Base-by-base conservation (phyloP, 352 stramenopile species). In the Salisapilia sapeloensis region DNA sequence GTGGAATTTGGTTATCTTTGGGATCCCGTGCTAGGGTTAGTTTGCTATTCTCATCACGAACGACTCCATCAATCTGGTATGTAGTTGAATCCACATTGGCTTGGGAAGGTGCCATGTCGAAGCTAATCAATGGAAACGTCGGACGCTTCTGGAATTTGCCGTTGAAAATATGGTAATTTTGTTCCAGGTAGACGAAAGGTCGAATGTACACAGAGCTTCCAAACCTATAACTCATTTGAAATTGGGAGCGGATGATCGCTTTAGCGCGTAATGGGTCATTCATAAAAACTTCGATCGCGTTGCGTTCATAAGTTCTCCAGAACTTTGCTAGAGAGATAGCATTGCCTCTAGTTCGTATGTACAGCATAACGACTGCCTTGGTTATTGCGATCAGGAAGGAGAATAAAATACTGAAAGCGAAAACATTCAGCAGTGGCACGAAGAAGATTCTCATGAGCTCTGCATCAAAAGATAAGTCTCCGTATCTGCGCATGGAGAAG, bases 251-350 rank as follows among this genome's bases (percentile, higher is more conserved):
- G 6, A 53, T 24, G 13, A 48, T 30, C 2, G 44, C 44, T 16
- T 53, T 53, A 17, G 44, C 39, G n/a, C 44, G 39, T 15, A 47
- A 21, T 18, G 44, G 39, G 24, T 43, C 24, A 16, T 47, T 33
- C 44, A 52, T 52, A 34, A 48, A 47, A 15, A 48, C 39, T 12
- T 52, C 44, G 38, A 38, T 40, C 34, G 44, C 43, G 34, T 52
- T 52, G 38, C 44, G 39, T 18, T 52, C 33, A 26, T 52, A 52
- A 6, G 38, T 27, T 13, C 44, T 33, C 38, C 44, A 52, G 24
- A 48, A 48, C 2, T 29, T 20, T 21, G 39, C 39, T n/a, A n/a
- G n/a, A n/a, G n/a, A n/a, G n/a, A n/a, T n/a, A n/a, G n/a, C n/a
- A n/a, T n/a, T n/a, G n/a, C n/a, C n/a, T n/a, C n/a, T n/a, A n/a